Conservation (phyloP, 495 filamentous ascomycete genomes). For the Echria macrotheca region DNA sequence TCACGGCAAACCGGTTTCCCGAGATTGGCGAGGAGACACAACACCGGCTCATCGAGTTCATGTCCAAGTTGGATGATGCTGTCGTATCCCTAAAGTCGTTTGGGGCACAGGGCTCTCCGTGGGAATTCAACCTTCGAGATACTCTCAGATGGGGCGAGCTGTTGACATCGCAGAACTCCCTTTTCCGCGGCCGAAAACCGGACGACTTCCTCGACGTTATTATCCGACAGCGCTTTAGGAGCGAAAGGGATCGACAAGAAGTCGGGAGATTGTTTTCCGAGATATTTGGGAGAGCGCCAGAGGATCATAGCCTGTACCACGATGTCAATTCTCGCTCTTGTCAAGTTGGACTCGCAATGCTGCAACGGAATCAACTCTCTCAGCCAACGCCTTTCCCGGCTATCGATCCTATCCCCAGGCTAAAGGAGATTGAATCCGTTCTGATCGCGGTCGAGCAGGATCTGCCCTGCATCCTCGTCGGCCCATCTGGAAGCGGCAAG, state of each 20-base stretch:
- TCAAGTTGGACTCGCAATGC: constrained; percentile 74
- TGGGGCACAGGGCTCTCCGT: constrained; percentile 78
- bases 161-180: constrained; percentile 48
- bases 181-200: constrained; percentile 48
- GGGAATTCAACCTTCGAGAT: constrained; percentile 97
- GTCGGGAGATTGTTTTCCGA: constrained; percentile 58
- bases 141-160: constrained; percentile 83
- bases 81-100: constrained; percentile 61
- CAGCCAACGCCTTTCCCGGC: constrained; percentile 51
- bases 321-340: constrained; percentile 42
- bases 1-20: constrained; percentile 73
- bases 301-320: constrained; percentile 61
- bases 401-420: constrained; percentile 52
- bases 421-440: constrained; percentile 73
- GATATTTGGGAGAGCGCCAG: constrained; percentile 30
- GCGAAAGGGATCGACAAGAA: constrained; percentile 54
- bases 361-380: constrained; percentile 53
- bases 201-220: constrained; percentile 74
- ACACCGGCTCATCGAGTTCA: constrained; percentile 65
- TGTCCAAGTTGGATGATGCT: constrained; percentile 67
- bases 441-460: constrained; percentile 80
- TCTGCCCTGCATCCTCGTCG: constrained; percentile 85
- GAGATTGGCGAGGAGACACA: constrained; percentile 49
- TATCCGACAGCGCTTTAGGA: constrained; percentile 84
- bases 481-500: constrained; percentile 82